phyloP scores from a whole-genome alignment of 169 alveolate species.

The Perkinsus chesapeaki region DNA sequence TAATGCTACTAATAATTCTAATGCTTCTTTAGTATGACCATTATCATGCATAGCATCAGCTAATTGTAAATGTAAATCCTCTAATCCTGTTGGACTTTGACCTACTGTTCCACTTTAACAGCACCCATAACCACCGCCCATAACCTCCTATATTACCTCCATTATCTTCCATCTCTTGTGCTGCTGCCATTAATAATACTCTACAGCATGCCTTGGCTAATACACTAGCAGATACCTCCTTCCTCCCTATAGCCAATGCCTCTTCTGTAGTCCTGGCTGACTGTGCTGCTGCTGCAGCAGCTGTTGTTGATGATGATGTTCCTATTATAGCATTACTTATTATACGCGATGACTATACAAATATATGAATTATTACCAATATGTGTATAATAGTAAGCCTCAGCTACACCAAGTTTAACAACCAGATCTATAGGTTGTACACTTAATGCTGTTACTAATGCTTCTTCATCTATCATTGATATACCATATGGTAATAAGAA shows the following conservation, averaged over 20 bases:
- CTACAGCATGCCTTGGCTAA: background rate
- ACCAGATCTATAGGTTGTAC: background rate
- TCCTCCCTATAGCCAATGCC: background rate
- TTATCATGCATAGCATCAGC: constrained; percentile 3
- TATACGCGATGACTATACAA: too few species aligned
- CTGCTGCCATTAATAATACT: background rate
- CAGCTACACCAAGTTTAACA: background rate
- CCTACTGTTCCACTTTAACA: background rate
- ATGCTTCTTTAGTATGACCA: background rate
- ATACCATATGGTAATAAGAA: background rate
- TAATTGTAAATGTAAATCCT: background rate
- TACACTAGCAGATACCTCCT: background rate
- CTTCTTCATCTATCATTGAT: background rate
- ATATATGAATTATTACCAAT: background rate
- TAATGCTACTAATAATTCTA: background rate
- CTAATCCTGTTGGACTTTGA: background rate
- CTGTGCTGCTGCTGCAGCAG: background rate
- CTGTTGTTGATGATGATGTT: background rate
- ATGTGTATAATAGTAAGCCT: background rate
- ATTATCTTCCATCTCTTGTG: background rate
- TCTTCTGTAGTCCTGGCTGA: background rate
- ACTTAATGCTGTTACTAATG: background rate
- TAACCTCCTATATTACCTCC: background rate
- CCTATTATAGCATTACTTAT: too few species aligned
- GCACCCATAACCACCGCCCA: background rate